Conservation (phyloP, 2,329 filamentous ascomycete species). For the Cladorrhinum sp. region DNA sequence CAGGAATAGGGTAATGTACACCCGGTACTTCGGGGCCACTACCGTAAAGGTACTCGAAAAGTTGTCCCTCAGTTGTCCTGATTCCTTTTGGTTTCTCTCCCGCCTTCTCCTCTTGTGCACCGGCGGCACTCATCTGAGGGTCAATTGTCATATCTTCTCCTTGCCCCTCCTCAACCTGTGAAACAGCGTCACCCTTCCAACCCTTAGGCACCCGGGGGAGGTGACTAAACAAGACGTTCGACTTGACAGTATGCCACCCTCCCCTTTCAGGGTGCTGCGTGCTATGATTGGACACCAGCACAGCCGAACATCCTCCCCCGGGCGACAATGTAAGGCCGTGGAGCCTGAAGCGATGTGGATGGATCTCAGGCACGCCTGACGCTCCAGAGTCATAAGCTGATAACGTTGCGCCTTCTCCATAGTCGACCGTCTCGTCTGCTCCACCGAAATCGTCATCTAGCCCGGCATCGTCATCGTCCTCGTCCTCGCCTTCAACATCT, state of each 20-base stretch:
- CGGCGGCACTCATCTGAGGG: neutral
- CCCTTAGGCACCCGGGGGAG: constrained; percentile 6
- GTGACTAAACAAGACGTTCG: constrained; percentile 38
- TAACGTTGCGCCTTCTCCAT: constrained; percentile 19
- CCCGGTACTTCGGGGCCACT: constrained; percentile 46
- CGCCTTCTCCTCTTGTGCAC: neutral
- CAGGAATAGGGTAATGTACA: constrained; percentile 26
- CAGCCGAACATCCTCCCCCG: constrained; percentile 49
- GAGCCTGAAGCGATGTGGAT: constrained; percentile 49
- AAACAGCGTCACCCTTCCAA: neutral
- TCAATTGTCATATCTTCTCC: neutral
- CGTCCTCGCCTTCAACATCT: constrained; percentile 32
- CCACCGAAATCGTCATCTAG: constrained; percentile 12
- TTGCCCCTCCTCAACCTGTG: neutral
- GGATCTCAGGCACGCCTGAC: constrained; percentile 38
- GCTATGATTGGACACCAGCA: constrained; percentile 48
- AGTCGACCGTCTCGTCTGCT: constrained; percentile 9
- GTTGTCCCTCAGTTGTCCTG: constrained; percentile 51
- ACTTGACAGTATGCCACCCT: constrained; percentile 36
- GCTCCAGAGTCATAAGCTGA: constrained; percentile 8
- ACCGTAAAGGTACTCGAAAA: constrained; percentile 61
- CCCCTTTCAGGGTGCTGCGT: constrained; percentile 47
- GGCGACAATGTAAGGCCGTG: constrained; percentile 54
- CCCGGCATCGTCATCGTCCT: constrained; percentile 21
- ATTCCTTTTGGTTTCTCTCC: neutral